phyloP scores from a whole-genome alignment of 2,329 filamentous ascomycete species.

The Epicoccum sorghinum region DNA sequence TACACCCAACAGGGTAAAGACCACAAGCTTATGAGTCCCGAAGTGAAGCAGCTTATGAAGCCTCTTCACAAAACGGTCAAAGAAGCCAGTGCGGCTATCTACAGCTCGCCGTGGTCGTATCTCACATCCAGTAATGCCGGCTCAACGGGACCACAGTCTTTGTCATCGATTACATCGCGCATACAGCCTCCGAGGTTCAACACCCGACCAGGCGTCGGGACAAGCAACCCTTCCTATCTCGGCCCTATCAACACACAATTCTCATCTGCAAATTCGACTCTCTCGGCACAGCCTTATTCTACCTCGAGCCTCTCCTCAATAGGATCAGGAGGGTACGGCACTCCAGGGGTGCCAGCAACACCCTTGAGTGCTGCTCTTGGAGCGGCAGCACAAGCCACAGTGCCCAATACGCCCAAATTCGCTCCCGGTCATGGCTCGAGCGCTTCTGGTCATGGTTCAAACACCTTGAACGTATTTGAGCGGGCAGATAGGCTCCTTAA shows the following conservation, averaged over 20 bases:
- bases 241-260: slow-evolving; percentile 47
- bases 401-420: slow-evolving; percentile 64
- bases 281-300: slow-evolving; percentile 36
- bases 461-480: slow-evolving; percentile 44
- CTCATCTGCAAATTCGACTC: slow-evolving; percentile 35
- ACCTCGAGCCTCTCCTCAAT: slow-evolving; percentile 35
- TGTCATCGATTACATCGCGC: slow-evolving; percentile 45
- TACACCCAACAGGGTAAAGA: slow-evolving; percentile 44
- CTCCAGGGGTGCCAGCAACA: slow-evolving; percentile 73
- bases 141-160: slow-evolving; percentile 37
- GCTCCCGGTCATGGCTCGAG: slow-evolving; percentile 24
- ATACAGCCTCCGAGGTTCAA: slow-evolving; percentile 42
- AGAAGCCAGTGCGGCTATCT: slow-evolving; percentile 76
- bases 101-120: slow-evolving; percentile 67
- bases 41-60: slow-evolving; percentile 75
- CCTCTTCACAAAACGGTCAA: slow-evolving; percentile 84
- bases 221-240: slow-evolving; percentile 35
- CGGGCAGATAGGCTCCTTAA: slow-evolving; percentile 43
- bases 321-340: slow-evolving; percentile 54
- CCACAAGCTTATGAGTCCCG: slow-evolving; percentile 61
- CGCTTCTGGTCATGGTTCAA: slow-evolving; percentile 26
- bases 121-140: slow-evolving; percentile 50
- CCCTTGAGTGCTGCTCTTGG: slow-evolving; percentile 88
- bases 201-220: slow-evolving; percentile 33
- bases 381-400: slow-evolving; percentile 86